Evolutionary conservation across 2,329 filamentous ascomycete genomes (phyloP), one percentile per base, ranked within the genome.

Genomic region (Fusarium marasasianum): DNA sequence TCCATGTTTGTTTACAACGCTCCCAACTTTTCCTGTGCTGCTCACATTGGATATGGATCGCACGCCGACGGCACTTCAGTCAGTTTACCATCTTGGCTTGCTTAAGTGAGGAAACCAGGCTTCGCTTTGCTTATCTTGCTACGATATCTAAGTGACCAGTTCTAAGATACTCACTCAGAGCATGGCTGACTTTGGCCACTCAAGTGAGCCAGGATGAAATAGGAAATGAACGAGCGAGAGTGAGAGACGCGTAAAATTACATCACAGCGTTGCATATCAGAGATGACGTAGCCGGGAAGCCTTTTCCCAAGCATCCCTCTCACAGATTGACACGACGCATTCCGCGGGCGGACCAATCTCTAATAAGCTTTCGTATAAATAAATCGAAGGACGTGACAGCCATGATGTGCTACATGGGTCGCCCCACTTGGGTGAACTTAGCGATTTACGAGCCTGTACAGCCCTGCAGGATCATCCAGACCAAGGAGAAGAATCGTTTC

Each of bases 1-100:
- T 9, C 26, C 6, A 1, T 9, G 43, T 20, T 5, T n/a, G 11
- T 14, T 14, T 13, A 4, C 8, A 4, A 45, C 20, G 24, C 18
- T 20, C 17, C 8, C 6, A 4, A 12, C 12, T 35, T 35, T 35
- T 15, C 7, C 3, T 15, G 3, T 35, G 1, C 17, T 35, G 33
- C 1, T 35, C 5, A 35, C 13, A 35, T 15, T 7, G 2, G 33
- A 2, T 8, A 13, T 3, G 0, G 2, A 13, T 1, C 2, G 17
- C 17, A 45, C 6, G 6, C 8, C 7, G 9, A 18, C 5, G 15
- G 33, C 13, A 14, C 14, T 35, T 1, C 6, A 15, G 6, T 15
- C 2, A 35, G 14, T 15, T 15, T 8, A 15, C 33, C 33, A 35
- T 35, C 35, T 37, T 26, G 1, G 20, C 4, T 26, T 14, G 12